Base-by-base conservation (phyloP, 441 rosid species). In the Pelargonium fulgidum region DNA sequence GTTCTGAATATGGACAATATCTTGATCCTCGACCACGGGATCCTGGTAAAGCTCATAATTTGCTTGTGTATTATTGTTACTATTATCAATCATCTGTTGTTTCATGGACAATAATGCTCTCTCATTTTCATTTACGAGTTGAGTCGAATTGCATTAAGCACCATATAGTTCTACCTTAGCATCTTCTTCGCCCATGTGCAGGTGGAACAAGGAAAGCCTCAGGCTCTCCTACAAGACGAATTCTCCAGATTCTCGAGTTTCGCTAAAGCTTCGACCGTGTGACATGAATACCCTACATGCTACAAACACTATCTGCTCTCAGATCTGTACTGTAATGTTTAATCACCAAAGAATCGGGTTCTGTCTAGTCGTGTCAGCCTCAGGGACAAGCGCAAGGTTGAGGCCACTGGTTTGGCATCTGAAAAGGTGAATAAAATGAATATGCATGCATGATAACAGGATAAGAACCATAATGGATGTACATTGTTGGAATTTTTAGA, bases 171-270 rank as follows among this genome's bases (percentile, higher is more conserved):
- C 26, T 17, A 17, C 13, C 29, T 8, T 61, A 20, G 14, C 33
- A 9, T 29, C 16, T 24, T 29, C 19, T 29, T 11, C 45, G 44
- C 12, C 48, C 44, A 65, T 65, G 68, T 61, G 76, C 72, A 89
- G 87, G 92, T 88, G 68, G 99, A 94, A 75, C 85, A 85, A 82
- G 96, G 97, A 66, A 79, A 82, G 62, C 99, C 97, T 16, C 80
- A 75, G 20, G 81, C 64, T 77, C 96, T 94, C 66, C 73, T 88
- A 59, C 84, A 78, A 75, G 88, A 86, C 70, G 80, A 73, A 10
- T 61, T 13, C 68, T 88, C 97, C 44, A 75, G 81, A 79, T 94
- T 90, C 74, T 85, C 97, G 13, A 72, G 81, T 74, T 91, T 89
- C 56, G 96, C 89, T 1, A 89, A 73, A 79, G 93, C 98, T 78